These are phyloP conservation scores for Boletellus ananas DNA, from an alignment of 768 basidiomycete species.

Conservation along the genomic window DNA sequence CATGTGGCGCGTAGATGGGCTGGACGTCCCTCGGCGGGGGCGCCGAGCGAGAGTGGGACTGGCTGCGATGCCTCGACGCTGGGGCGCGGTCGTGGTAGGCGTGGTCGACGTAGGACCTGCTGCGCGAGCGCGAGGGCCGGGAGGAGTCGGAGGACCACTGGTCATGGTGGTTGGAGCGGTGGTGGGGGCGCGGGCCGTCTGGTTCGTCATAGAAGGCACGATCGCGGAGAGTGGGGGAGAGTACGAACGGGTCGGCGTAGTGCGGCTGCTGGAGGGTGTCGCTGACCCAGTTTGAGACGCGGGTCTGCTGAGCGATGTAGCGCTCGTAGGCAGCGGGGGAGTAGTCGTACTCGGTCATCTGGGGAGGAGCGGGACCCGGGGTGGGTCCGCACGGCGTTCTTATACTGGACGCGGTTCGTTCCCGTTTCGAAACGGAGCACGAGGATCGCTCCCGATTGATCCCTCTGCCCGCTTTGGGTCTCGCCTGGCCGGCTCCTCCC, in stretches of 20 bases:
- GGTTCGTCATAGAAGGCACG: conserved; percentile 27
- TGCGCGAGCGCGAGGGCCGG: conserved; percentile 21
- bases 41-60: conserved; percentile 23
- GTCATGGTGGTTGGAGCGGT: conserved; percentile 10
- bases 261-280: conserved; percentile 35
- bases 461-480: background rate
- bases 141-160: conserved; percentile 20
- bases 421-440: conserved; percentile 3
- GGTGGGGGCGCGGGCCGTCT: background rate
- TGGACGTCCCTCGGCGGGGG: conserved; percentile 16
- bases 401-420: background rate
- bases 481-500: background rate
- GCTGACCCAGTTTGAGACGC: conserved; percentile 50
- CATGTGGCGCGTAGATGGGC: conserved; percentile 13
- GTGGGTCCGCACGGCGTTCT: background rate
- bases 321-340: conserved; percentile 52
- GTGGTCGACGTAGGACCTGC: conserved; percentile 24
- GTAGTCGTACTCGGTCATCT: conserved; percentile 62
- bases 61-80: conserved; percentile 19
- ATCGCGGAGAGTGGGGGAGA: conserved; percentile 30
- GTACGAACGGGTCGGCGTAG: conserved; percentile 27
- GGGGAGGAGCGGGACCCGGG: conserved; percentile 6
- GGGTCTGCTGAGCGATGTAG: conserved; percentile 42
- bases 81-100: conserved; percentile 15
- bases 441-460: conserved; percentile 9